phyloP scores from a whole-genome alignment of 2,329 filamentous ascomycete genomes.

The Penicillium sp. region DNA sequence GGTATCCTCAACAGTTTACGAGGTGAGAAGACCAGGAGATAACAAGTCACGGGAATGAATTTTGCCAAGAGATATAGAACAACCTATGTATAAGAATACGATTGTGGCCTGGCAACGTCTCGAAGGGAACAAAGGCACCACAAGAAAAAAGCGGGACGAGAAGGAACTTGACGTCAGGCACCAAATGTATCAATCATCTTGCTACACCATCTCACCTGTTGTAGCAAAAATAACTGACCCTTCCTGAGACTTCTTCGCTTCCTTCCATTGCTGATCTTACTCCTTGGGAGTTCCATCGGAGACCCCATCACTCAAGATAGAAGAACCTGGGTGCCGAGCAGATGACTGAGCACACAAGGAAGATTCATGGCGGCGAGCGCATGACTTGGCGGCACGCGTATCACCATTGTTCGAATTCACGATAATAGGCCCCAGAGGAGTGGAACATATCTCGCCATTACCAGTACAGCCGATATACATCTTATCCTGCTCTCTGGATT shows the following conservation, averaged over 20 bases:
- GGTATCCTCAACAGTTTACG: background rate
- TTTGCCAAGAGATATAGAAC: background rate
- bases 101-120: background rate
- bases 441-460: background rate
- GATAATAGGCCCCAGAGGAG: background rate
- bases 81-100: slow-evolving; percentile 9
- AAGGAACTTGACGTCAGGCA: slow-evolving; percentile 6
- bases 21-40: background rate
- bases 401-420: background rate
- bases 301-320: background rate
- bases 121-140: background rate
- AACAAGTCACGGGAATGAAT: background rate
- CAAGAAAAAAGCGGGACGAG: slow-evolving; percentile 8
- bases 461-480: background rate
- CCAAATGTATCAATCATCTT: background rate
- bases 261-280: background rate
- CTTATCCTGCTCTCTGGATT: background rate
- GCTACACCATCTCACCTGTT: slow-evolving; percentile 7
- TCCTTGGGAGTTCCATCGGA: background rate
- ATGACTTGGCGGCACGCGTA: background rate
- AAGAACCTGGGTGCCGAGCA: background rate
- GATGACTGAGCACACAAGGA: background rate
- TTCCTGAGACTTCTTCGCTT: background rate
- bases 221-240: background rate
- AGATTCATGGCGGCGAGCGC: background rate